Evolutionary conservation across 2,329 filamentous ascomycete genomes (phyloP).

Genomic region (Cadophora luteo-olivacea): DNA sequence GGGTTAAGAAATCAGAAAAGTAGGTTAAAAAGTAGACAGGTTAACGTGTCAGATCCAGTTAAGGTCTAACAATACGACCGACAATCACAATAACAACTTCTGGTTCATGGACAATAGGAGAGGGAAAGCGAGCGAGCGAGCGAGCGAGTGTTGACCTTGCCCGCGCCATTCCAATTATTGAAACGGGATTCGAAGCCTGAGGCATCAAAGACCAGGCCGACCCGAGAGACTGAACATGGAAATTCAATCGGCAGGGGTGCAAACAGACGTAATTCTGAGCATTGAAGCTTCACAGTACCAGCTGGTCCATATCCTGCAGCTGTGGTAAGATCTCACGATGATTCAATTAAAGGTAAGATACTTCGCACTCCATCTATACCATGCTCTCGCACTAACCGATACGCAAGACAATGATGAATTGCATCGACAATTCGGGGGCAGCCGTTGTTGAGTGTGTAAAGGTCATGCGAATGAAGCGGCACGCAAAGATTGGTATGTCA

Average conservation of each 20-base stretch:
- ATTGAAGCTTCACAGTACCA: background rate
- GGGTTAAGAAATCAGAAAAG: slow-evolving; percentile 3
- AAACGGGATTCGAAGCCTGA: background rate
- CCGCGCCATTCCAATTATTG: slow-evolving; percentile 11
- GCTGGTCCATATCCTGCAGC: slow-evolving; percentile 21
- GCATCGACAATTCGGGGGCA: slow-evolving; percentile 98
- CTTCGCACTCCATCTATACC: background rate
- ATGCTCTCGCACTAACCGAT: background rate
- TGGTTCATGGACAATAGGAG: slow-evolving; percentile 11
- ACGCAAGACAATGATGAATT: slow-evolving; percentile 89
- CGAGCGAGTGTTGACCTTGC: background rate
- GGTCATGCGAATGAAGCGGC: slow-evolving; percentile 87
- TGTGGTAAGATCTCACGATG: slow-evolving; percentile 64
- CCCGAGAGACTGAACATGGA: slow-evolving; percentile 2
- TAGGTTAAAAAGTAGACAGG: slow-evolving; percentile 13
- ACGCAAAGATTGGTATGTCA: slow-evolving; percentile 82
- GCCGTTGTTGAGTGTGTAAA: slow-evolving; percentile 96
- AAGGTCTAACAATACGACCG: slow-evolving; percentile 30
- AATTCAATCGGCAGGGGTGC: slow-evolving; percentile 11
- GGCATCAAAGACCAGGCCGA: slow-evolving; percentile 4
- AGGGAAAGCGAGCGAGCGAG: background rate
- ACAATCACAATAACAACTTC: slow-evolving; percentile 5
- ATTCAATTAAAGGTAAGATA: slow-evolving; percentile 82
- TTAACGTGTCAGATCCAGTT: slow-evolving; percentile 30
- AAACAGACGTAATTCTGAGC: background rate